Conservation (phyloP, 208 protist genomes). For the Wallacemonas rigidus region DNA sequence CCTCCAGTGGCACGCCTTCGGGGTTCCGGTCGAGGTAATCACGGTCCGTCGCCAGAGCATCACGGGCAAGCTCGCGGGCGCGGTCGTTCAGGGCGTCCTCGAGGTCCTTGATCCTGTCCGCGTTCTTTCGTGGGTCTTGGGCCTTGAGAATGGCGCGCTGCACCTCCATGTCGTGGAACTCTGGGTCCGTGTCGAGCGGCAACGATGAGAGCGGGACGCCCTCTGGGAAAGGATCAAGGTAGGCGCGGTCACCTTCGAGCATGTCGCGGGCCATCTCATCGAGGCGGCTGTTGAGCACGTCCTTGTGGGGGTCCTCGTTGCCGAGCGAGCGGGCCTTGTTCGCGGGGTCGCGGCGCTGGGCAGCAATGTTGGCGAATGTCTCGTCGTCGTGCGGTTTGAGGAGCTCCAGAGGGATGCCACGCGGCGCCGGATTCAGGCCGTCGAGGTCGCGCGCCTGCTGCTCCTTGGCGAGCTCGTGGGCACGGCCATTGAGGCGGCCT, state of each 20-base stretch:
- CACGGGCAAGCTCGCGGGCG: slow-evolving; percentile 67
- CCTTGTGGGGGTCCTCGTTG: slow-evolving; percentile 19
- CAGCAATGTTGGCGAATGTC: slow-evolving; percentile 48
- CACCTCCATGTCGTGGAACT: slow-evolving; percentile 77
- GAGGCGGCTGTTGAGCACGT: slow-evolving; percentile 55
- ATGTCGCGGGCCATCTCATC: slow-evolving; percentile 60
- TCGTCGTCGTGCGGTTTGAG: slow-evolving; percentile 66
- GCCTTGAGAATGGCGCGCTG: slow-evolving; percentile 50
- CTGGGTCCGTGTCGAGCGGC: slow-evolving; percentile 64
- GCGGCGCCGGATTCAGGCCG: slow-evolving; percentile 44
- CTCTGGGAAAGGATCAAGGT: slow-evolving; percentile 62
- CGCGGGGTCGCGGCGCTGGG: slow-evolving; percentile 41
- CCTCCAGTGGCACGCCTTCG: slow-evolving; percentile 59
- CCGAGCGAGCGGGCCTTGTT: slow-evolving; percentile 36
- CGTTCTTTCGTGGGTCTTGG: slow-evolving; percentile 57
- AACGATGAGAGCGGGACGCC: slow-evolving; percentile 64
- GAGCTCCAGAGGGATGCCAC: slow-evolving; percentile 61
- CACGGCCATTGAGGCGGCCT: slow-evolving; percentile 70
- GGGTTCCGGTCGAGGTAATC: slow-evolving; percentile 67
- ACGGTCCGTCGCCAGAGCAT: slow-evolving; percentile 53
- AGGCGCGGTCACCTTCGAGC: slow-evolving; percentile 53
- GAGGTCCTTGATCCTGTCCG: slow-evolving; percentile 48
- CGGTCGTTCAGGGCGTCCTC: slow-evolving; percentile 61
- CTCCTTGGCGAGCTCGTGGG: slow-evolving; percentile 75
- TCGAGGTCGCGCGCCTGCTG: slow-evolving; percentile 52